Percentiles rank a stretch among this genome's conserved stretches.
Evolutionary conservation across 192 early-diverging fungal species (phyloP).

Genomic region (Podila epigama): DNA sequence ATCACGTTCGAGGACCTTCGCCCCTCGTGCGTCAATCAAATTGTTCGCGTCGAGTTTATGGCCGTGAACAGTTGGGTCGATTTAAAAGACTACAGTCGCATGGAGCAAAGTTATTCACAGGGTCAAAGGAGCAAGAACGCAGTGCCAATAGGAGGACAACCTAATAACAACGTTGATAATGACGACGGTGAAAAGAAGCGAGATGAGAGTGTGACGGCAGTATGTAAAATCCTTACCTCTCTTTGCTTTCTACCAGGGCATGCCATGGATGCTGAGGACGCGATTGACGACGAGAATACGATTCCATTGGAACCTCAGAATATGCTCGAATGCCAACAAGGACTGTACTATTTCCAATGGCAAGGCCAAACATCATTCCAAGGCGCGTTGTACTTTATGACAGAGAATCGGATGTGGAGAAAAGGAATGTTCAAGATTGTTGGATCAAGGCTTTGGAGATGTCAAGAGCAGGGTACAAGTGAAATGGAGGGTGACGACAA

Average conservation of each 20-base stretch:
- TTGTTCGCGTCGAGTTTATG: constrained; percentile 21
- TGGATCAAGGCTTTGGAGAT: constrained; percentile 21
- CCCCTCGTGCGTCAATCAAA: constrained; percentile 7
- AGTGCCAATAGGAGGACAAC: not conserved
- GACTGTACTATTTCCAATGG: constrained; percentile 27
- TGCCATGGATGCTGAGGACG: constrained; percentile 27
- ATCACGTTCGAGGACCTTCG: constrained; percentile 18
- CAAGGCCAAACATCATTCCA: not conserved
- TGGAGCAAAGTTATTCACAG: not conserved
- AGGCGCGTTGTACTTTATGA: constrained; percentile 7
- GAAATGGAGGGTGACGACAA: not conserved
- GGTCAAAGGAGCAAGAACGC: not conserved
- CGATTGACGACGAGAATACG: constrained; percentile 1
- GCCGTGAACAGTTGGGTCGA: constrained; percentile 30
- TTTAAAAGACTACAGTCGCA: constrained; percentile 7
- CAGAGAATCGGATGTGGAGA: constrained; percentile 5
- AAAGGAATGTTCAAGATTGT: constrained; percentile 14
- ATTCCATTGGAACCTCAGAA: constrained; percentile 27
- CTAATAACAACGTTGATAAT: not conserved
- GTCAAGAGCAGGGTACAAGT: not conserved
- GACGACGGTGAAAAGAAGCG: not conserved
- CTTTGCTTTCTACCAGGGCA: constrained; percentile 32
- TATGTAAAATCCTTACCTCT: constrained; percentile 10
- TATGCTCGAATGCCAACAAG: constrained; percentile 21
- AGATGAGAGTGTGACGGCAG: not conserved